Evolutionary conservation across 192 early-diverging fungal species (phyloP).

Genomic region (Chytriomyces sp.): DNA sequence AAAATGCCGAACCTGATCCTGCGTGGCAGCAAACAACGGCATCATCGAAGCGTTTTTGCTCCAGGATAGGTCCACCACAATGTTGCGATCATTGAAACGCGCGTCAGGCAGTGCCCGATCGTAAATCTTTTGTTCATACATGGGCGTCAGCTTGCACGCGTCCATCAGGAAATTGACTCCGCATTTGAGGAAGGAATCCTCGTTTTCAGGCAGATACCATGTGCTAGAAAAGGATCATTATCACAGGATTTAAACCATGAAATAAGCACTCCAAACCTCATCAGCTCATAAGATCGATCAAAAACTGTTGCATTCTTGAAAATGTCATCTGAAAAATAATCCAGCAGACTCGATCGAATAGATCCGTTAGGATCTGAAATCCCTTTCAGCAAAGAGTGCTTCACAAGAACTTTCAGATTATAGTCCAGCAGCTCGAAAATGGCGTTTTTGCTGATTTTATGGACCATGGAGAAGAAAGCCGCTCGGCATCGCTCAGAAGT

Average conservation of each 20-base stretch:
- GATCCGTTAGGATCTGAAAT: slow-evolving; percentile 44
- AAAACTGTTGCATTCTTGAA: slow-evolving; percentile 29
- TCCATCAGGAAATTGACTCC: slow-evolving; percentile 65
- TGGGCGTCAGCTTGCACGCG: slow-evolving; percentile 61
- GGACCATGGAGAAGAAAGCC: slow-evolving; percentile 50
- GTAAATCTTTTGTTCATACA: slow-evolving; percentile 68
- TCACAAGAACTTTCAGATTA: slow-evolving; percentile 23
- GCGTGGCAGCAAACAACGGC: slow-evolving; percentile 64
- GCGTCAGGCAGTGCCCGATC: slow-evolving; percentile 68
- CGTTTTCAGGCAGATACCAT: slow-evolving; percentile 64
- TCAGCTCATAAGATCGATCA: slow-evolving; percentile 24
- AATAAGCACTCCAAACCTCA: slow-evolving; percentile 19
- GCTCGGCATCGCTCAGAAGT: slow-evolving; percentile 46
- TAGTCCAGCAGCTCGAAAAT: background rate
- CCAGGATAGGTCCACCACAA: slow-evolving; percentile 69
- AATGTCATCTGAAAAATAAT: slow-evolving; percentile 32
- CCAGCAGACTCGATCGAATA: slow-evolving; percentile 42
- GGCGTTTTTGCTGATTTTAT: slow-evolving; percentile 9
- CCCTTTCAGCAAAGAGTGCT: slow-evolving; percentile 43
- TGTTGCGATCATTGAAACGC: slow-evolving; percentile 61
- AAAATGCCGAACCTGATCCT: slow-evolving; percentile 40
- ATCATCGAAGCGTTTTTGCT: slow-evolving; percentile 58
- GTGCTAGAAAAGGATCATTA: background rate
- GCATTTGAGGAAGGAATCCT: slow-evolving; percentile 68
- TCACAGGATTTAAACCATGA: background rate